These are phyloP conservation scores for Solanum ossicruentum DNA, from an alignment of 257 asterid genomes.

Conservation along the genomic window DNA sequence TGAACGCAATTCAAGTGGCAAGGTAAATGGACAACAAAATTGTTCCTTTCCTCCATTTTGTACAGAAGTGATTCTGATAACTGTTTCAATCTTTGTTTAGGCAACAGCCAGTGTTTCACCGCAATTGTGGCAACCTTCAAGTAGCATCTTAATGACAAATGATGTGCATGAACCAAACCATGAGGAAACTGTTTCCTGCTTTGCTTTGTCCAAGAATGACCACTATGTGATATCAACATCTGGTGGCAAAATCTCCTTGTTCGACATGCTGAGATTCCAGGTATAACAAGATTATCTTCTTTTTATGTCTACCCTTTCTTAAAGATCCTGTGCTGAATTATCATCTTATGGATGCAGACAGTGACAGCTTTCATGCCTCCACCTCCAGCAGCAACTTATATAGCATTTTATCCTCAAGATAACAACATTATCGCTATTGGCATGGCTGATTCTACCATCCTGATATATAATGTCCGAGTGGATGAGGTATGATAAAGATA, in stretches of 20 bases:
- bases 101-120: constrained; percentile 30
- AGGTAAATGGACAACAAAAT: constrained; percentile 24
- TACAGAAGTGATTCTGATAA: neutral
- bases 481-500: constrained; percentile 23
- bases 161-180: constrained; percentile 26
- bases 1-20: constrained; percentile 69
- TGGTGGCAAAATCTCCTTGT: constrained; percentile 44
- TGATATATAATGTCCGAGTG: constrained; percentile 42
- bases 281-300: constrained; percentile 5
- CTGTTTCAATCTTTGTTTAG: constrained; percentile 2
- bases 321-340: neutral
- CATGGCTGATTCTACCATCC: constrained; percentile 49
- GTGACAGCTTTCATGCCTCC: constrained; percentile 52
- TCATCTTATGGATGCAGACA: constrained; percentile 14
- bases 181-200: constrained; percentile 44
- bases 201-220: constrained; percentile 49
- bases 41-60: neutral
- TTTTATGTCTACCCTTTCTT: neutral
- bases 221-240: constrained; percentile 49
- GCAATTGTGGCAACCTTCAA: constrained; percentile 40
- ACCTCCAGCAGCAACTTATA: constrained; percentile 48
- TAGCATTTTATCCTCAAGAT: constrained; percentile 54
- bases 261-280: constrained; percentile 51
- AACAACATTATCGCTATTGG: constrained; percentile 49
- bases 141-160: constrained; percentile 40